Evolutionary conservation across 73 alveolate genomes (phyloP).

Genomic region (Tetrahymena malaccensis): DNA sequence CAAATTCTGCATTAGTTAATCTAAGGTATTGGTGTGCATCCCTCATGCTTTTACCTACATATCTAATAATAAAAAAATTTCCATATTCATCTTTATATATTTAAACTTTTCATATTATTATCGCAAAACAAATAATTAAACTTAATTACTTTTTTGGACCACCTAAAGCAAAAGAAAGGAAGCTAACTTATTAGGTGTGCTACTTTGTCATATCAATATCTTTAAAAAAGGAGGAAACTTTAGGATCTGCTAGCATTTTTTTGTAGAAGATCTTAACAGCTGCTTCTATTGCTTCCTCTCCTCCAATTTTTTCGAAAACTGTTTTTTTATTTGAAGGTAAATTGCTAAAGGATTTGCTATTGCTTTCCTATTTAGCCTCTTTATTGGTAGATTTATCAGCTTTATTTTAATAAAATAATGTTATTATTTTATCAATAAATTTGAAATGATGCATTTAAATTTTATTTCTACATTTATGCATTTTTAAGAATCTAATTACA

Average conservation of each 20-base stretch:
- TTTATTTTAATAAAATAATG: neutral
- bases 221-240: constrained; percentile 48
- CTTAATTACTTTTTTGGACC: constrained; percentile 3
- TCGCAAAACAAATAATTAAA: no score
- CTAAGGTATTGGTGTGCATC: constrained; percentile 26
- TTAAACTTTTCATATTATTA: neutral
- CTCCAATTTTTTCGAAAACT: constrained; percentile 61
- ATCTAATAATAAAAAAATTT: neutral
- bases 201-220: constrained; percentile 48
- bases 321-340: constrained; percentile 11
- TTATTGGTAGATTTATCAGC: neutral
- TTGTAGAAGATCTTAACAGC: constrained; percentile 54
- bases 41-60: constrained; percentile 29
- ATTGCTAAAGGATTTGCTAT: neutral
- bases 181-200: neutral
- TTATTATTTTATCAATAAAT: neutral
- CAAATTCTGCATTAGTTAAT: constrained; percentile 1
- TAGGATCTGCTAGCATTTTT: constrained; percentile 48
- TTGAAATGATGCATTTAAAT: neutral
- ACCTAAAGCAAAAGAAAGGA: constrained; percentile 21
- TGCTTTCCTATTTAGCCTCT: neutral
- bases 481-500: no score
- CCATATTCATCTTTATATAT: neutral
- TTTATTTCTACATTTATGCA: neutral
- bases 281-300: constrained; percentile 50